Conservation (phyloP, 352 stramenopile species). For the Phytophthora europaea region DNA sequence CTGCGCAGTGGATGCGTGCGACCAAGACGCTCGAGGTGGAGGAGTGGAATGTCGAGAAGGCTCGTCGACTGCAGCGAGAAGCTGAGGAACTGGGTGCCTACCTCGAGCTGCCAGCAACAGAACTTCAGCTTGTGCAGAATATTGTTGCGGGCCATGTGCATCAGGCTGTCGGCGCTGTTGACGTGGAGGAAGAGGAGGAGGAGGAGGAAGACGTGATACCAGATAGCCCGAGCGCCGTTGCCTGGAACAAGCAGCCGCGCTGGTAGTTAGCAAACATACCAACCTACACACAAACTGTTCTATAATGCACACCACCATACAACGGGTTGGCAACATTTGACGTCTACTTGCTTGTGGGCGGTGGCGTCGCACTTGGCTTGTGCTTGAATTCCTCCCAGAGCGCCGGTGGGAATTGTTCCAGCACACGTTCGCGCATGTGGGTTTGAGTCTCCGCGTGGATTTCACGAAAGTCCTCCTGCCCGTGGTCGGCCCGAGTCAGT, state of each 20-base stretch:
- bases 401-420: constrained; percentile 65
- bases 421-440: constrained; percentile 73
- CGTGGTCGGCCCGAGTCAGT: constrained; percentile 64
- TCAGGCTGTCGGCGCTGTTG: constrained; percentile 1
- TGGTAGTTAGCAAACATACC: constrained; percentile 25
- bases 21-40: constrained; percentile 75
- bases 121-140: constrained; percentile 71
- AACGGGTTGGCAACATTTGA: constrained; percentile 7
- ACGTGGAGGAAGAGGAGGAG: constrained; percentile 31
- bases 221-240: constrained; percentile 26
- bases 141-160: constrained; percentile 29
- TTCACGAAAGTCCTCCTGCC: constrained; percentile 57
- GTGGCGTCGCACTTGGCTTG: constrained; percentile 22
- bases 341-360: constrained; percentile 17
- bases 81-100: constrained; percentile 71
- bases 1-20: constrained; percentile 69
- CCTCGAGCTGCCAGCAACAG: constrained; percentile 66
- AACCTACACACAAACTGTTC: constrained; percentile 28
- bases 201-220: constrained; percentile 32
- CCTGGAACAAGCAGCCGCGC: constrained; percentile 41
- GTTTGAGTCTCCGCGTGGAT: constrained; percentile 66
- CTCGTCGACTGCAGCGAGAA: constrained; percentile 50
- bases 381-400: constrained; percentile 75
- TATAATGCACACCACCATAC: constrained; percentile 16
- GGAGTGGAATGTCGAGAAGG: constrained; percentile 73